Evolutionary conservation across 169 alveolate genomes (phyloP).

Genomic region (Blepharisma undulans): DNA sequence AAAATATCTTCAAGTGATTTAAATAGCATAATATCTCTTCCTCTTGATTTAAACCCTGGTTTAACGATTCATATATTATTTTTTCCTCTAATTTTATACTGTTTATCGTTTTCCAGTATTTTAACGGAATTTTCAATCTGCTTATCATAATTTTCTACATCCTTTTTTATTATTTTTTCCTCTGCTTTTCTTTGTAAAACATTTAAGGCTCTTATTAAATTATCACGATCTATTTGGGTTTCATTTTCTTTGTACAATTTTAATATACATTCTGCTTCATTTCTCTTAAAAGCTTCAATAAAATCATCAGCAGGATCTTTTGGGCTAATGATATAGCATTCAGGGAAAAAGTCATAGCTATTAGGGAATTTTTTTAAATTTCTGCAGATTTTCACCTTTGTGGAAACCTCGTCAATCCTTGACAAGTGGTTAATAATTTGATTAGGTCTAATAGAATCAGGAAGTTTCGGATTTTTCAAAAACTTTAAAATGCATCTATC

Average conservation of each 20-base stretch:
- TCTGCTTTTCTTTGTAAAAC: background rate
- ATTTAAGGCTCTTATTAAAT: background rate
- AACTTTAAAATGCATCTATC: background rate
- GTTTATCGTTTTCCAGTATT: background rate
- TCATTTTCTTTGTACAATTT: background rate
- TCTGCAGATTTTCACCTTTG: background rate
- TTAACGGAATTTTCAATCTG: background rate
- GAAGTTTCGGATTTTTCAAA: background rate
- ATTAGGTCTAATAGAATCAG: background rate
- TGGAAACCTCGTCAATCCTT: background rate
- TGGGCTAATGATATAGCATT: background rate
- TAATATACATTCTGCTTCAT: background rate
- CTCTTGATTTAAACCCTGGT: conserved; percentile 58
- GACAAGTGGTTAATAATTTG: conserved; percentile 27
- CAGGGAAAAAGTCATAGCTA: background rate
- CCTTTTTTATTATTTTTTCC: background rate
- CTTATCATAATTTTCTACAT: background rate
- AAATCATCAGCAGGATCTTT: background rate
- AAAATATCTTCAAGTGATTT: background rate
- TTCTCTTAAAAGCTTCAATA: background rate
- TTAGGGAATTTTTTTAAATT: background rate
- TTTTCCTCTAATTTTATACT: conserved; percentile 42
- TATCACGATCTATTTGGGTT: background rate
- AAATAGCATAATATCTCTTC: background rate
- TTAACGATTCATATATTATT: conserved; percentile 74